These are phyloP conservation scores for Actinomortierella wolfii DNA, from an alignment of 371 early-diverging fungal species.

Conservation along the genomic window DNA sequence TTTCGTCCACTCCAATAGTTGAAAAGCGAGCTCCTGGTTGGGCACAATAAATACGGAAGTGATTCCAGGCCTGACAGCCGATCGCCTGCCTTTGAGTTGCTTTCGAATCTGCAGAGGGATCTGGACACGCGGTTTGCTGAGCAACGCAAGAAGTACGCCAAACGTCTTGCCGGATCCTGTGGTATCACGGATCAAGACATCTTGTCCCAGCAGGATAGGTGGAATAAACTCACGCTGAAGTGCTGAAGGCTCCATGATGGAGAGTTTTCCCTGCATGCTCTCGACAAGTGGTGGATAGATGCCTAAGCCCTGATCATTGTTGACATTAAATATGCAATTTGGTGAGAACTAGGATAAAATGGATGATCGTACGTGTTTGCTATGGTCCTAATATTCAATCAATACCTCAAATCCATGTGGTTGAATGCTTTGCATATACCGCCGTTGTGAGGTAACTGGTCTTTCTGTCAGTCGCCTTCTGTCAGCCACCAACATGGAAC, in stretches of 20 bases:
- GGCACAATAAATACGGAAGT: constrained; percentile 78
- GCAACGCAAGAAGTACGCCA: constrained; percentile 63
- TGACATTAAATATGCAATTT: background rate
- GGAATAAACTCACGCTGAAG: constrained; percentile 66
- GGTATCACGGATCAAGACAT: constrained; percentile 70
- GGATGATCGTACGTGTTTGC: too few species aligned
- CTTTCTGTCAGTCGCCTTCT: too few species aligned
- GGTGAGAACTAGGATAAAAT: too few species aligned
- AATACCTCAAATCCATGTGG: too few species aligned
- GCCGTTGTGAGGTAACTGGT: too few species aligned
- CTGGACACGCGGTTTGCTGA: constrained; percentile 46
- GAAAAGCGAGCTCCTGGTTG: constrained; percentile 88
- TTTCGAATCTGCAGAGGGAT: constrained; percentile 12
- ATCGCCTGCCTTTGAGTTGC: background rate
- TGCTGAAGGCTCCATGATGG: constrained; percentile 52
- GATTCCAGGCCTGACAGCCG: constrained; percentile 17
- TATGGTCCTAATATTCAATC: too few species aligned
- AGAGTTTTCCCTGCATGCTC: constrained; percentile 52
- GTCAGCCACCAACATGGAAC: too few species aligned
- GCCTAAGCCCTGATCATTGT: constrained; percentile 52
- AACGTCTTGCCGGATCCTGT: constrained; percentile 87
- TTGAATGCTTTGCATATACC: too few species aligned
- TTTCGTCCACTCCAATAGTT: constrained; percentile 63
- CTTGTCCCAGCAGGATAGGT: constrained; percentile 54
- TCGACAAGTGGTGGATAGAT: constrained; percentile 50